Conservation (phyloP, 768 basidiomycete species). For the Amanita muscaria region DNA sequence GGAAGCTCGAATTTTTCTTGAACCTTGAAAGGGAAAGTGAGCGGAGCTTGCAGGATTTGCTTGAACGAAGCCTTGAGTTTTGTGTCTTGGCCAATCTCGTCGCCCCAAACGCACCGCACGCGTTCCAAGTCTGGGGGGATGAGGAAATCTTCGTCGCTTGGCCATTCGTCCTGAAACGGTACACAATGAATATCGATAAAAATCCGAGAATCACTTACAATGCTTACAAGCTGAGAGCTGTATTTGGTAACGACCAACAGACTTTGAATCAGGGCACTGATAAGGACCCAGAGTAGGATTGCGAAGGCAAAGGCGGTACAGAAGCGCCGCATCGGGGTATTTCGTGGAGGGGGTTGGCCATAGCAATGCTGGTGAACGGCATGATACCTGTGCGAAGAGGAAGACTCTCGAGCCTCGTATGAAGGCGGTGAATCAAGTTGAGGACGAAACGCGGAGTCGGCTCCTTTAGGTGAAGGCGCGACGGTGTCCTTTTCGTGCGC, state of each 20-base stretch:
- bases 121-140: slow-evolving; percentile 7
- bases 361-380: background rate
- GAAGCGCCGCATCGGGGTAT: slow-evolving; percentile 15
- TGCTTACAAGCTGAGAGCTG: background rate
- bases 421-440: no score
- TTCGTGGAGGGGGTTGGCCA: slow-evolving; percentile 5
- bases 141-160: slow-evolving; percentile 1
- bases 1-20: slow-evolving; percentile 20
- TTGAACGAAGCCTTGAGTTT: slow-evolving; percentile 1
- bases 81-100: background rate
- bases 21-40: slow-evolving; percentile 3
- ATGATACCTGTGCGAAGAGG: background rate
- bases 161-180: background rate
- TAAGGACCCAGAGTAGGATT: slow-evolving; percentile 16
- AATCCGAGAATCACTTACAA: background rate
- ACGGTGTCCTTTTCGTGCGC: no score
- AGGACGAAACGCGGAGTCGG: no score
- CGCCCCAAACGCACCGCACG: slow-evolving; percentile 5
- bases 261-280: slow-evolving; percentile 13
- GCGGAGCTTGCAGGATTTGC: background rate
- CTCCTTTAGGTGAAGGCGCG: no score
- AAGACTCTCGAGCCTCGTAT: background rate
- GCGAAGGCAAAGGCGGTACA: slow-evolving; percentile 15
- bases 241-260: slow-evolving; percentile 9
- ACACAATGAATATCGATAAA: background rate